phyloP scores from a whole-genome alignment of 2,329 filamentous ascomycete genomes.

The Mycosphaerella sp. region DNA sequence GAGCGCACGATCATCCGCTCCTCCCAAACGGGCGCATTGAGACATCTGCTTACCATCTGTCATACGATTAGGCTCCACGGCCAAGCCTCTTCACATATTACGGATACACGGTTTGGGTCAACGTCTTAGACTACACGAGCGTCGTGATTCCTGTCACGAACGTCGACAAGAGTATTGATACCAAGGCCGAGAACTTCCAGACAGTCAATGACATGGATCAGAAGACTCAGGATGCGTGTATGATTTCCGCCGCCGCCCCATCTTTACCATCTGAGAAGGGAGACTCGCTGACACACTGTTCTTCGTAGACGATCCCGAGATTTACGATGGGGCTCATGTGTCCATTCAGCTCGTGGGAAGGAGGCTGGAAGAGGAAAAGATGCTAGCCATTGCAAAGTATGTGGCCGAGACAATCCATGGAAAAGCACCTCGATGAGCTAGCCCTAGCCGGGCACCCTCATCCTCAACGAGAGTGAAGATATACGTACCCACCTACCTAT shows the following conservation, averaged over 20 bases:
- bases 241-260: background rate
- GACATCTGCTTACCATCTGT: background rate
- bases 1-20: background rate
- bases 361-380: slow-evolving; percentile 36
- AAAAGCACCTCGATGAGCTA: background rate
- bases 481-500: no score
- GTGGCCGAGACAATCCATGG: slow-evolving; percentile 23
- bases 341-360: slow-evolving; percentile 33
- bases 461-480: no score
- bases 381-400: slow-evolving; percentile 34
- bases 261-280: background rate
- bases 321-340: slow-evolving; percentile 36
- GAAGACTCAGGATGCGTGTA: slow-evolving; percentile 38
- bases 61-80: slow-evolving; percentile 28
- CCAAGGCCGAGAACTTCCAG: slow-evolving; percentile 33
- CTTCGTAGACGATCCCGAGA: slow-evolving; percentile 32
- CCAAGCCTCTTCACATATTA: slow-evolving; percentile 44
- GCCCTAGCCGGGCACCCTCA: no score
- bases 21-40: background rate
- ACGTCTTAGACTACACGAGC: slow-evolving; percentile 52
- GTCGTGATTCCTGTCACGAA: slow-evolving; percentile 51
- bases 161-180: slow-evolving; percentile 48
- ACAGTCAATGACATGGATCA: slow-evolving; percentile 37
- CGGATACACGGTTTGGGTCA: slow-evolving; percentile 44
- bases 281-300: slow-evolving; percentile 10